Evolutionary conservation across 805 yeast genomes (phyloP).

Genomic region (Teunomyces cretensis): DNA sequence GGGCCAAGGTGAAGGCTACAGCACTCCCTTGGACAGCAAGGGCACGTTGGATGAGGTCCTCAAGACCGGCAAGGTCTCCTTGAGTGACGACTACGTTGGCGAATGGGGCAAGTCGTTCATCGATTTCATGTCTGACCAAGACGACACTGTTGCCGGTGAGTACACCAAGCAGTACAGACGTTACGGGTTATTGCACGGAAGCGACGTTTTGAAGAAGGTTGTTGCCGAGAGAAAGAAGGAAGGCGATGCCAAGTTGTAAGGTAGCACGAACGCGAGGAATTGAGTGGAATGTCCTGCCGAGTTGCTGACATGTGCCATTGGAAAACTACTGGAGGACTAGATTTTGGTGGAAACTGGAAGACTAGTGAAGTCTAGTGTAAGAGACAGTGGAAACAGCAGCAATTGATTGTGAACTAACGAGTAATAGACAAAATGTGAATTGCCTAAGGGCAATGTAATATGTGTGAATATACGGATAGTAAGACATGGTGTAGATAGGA

Average conservation of each 20-base stretch:
- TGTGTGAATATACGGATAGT: no score
- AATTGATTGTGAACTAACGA: neutral
- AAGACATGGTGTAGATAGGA: no score
- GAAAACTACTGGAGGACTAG: no score
- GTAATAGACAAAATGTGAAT: neutral
- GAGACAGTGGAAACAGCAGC: neutral
- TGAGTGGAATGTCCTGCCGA: no score
- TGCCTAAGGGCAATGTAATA: neutral
- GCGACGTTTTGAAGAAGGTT: conserved; percentile 39
- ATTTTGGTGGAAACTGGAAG: no score
- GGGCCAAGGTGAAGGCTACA: conserved; percentile 81
- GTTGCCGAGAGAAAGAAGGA: conserved; percentile 36
- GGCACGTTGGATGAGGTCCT: conserved; percentile 32
- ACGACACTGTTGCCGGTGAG: conserved; percentile 36
- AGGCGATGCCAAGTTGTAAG: conserved; percentile 8
- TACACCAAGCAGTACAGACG: conserved; percentile 64
- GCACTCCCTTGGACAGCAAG: conserved; percentile 50
- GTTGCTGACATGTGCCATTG: no score
- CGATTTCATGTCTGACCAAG: conserved; percentile 35
- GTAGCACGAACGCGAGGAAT: neutral
- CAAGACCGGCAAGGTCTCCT: conserved; percentile 42
- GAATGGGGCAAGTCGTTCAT: conserved; percentile 51
- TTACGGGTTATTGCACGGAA: conserved; percentile 58
- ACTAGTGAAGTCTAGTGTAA: neutral
- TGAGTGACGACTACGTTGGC: conserved; percentile 57